These are phyloP conservation scores for Artemisia argyi DNA, from an alignment of 129 eudicot genomes.

Conservation along the genomic window DNA sequence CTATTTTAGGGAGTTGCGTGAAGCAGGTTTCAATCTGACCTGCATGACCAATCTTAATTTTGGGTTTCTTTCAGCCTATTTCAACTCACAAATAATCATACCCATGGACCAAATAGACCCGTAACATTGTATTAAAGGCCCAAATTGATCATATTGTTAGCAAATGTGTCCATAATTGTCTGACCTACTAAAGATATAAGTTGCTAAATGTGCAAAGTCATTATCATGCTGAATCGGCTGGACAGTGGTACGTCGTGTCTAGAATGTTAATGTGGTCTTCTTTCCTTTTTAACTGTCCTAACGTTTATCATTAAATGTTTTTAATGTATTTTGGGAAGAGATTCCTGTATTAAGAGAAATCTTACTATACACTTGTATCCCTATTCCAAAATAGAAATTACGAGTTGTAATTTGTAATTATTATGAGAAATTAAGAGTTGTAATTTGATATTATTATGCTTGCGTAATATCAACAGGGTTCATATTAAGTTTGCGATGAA, in stretches of 20 bases:
- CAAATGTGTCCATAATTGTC: not conserved
- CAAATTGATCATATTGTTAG: not conserved
- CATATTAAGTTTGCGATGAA: no score
- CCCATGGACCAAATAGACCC: not conserved
- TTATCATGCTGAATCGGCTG: not conserved
- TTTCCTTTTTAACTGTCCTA: not conserved
- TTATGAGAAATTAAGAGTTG: not conserved
- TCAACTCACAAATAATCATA: not conserved
- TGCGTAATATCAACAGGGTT: not conserved
- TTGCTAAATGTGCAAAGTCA: not conserved
- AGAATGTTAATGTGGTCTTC: not conserved
- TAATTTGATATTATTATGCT: not conserved
- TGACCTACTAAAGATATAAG: not conserved
- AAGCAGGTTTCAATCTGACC: slow-evolving; percentile 1
- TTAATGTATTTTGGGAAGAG: not conserved
- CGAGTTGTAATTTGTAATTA: not conserved
- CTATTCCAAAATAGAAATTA: not conserved
- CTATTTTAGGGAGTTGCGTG: not conserved
- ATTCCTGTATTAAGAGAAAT: not conserved
- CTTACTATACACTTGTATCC: not conserved
- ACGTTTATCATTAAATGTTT: not conserved
- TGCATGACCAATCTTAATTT: not conserved
- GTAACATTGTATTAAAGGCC: not conserved
- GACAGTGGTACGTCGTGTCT: not conserved
- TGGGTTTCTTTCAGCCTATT: not conserved